Percentiles rank a stretch among this genome's conserved stretches.
Conservation (phyloP, 1,139 yeast genomes). For the Yamadazyma jaroonii region DNA sequence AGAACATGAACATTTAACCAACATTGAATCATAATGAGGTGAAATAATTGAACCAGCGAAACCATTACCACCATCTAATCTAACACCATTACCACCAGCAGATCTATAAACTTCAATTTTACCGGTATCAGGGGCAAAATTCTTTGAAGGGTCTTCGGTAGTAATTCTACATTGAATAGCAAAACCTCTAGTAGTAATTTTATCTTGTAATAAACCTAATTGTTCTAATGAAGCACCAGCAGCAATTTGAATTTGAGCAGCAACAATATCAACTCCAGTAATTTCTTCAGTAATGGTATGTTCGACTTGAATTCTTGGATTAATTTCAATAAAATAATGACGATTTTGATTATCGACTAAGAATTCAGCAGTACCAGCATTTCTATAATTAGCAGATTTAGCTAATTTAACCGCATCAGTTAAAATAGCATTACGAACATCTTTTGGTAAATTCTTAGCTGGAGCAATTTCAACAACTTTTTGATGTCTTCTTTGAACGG, state of each 20-base stretch:
- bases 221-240: constrained; percentile 96
- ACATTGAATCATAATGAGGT: constrained; percentile 97
- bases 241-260: constrained; percentile 98
- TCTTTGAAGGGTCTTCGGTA: constrained; percentile 95
- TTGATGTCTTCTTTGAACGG: constrained; percentile 99
- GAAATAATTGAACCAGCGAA: constrained; percentile 98
- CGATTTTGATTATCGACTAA: constrained; percentile 91
- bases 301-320: constrained; percentile 98
- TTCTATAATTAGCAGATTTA: constrained; percentile 80
- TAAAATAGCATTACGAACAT: constrained; percentile 85
- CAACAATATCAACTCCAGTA: constrained; percentile 96
- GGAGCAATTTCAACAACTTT: constrained; percentile 99
- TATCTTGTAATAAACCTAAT: constrained; percentile 89
- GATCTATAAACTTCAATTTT: constrained; percentile 97
- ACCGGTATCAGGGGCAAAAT: constrained; percentile 98
- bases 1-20: constrained; percentile 94
- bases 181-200: constrained; percentile 93
- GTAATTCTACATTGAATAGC: constrained; percentile 99
- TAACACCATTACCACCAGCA: constrained; percentile 98
- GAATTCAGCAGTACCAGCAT: constrained; percentile 99
- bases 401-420: constrained; percentile 95
- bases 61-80: constrained; percentile 98
- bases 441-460: constrained; percentile 82
- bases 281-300: constrained; percentile 99
- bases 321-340: constrained; percentile 96